Evolutionary conservation across 2,329 filamentous ascomycete species (phyloP), one percentile per base, ranked within the genome.

Genomic region (Fragosphaeria purpurea): DNA sequence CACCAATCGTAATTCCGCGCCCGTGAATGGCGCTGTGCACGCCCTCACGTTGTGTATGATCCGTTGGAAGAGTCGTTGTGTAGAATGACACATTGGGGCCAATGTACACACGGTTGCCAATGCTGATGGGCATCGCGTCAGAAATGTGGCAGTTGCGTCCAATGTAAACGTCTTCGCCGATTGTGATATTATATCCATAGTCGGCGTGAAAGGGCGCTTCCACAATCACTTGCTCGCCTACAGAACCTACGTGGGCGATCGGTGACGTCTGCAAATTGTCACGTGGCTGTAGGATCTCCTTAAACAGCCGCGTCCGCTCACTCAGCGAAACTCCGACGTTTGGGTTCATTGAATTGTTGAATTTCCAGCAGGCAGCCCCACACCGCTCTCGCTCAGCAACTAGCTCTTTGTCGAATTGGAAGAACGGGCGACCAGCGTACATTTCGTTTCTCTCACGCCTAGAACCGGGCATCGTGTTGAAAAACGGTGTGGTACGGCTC

Each of bases 161-260:
- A 57, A 98, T 86, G 50, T 83, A 79, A 3, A 94, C 88, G 56
- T 93, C 83, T 58, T 90, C 84, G 10, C 87, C 90, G 57, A 98
- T 86, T 45, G 79, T 78, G 59, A 97, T 85, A 65, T 98, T 97
- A 70, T 95, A 97, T 1, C 93, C 93, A 61, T 96, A 96, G 61
- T 96, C 89, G 64, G 91, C 96, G 44, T 77, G 83, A 65, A 98
- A 97, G 0, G 91, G 91, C 3, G 86, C 82, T 61, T 95, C 88
- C 32, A 98, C 85, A 41, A 83, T 74, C 5, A 87, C 84, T 50
- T 84, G 80, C 12, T 82, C 77, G n/a, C 88, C 88, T 5, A 93
- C 77, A 31, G 73, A 77, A 50, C 79, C 86, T 50, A 71, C 62
- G 58, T 77, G 74, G 41, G 73, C 74, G 49, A 77, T 64, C 8